Evolutionary conservation across 75 land plant species (phyloP).

Genomic region (Picea sitchensis): DNA sequence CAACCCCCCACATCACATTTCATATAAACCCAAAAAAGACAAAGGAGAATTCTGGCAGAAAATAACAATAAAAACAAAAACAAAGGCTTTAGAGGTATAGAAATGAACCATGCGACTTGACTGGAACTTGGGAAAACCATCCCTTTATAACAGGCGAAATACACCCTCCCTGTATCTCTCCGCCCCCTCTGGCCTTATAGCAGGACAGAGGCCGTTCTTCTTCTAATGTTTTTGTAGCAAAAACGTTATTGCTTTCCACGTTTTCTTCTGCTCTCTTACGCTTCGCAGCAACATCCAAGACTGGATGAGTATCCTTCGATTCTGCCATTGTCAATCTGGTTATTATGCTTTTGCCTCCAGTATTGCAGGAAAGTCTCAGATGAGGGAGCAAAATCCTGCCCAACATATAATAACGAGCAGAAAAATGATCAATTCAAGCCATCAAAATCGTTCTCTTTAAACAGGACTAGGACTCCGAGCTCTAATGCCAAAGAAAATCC

Average conservation of each 20-base stretch:
- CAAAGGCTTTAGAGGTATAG: slow-evolving; percentile 1
- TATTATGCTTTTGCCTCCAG: not conserved
- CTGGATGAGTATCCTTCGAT: not conserved
- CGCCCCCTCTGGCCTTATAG: not conserved
- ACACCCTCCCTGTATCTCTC: not conserved
- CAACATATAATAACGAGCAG: not conserved
- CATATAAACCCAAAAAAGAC: not conserved
- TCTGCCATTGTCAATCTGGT: not conserved
- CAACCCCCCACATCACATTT: too few relatives aligned
- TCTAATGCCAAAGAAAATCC: too few relatives aligned
- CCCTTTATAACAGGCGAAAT: slow-evolving; percentile 6
- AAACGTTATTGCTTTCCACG: not conserved
- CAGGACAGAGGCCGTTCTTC: not conserved
- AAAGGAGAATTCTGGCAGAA: not conserved
- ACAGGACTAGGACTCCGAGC: too few relatives aligned
- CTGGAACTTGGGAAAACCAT: not conserved
- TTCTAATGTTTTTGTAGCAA: not conserved
- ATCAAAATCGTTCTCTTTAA: not conserved
- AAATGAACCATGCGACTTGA: slow-evolving; percentile 1
- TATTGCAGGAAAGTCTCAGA: not conserved
- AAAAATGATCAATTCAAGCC: not conserved
- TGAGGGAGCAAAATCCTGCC: not conserved
- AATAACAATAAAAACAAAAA: not conserved
- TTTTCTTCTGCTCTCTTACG: not conserved
- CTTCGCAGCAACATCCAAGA: not conserved